phyloP scores from a whole-genome alignment of 257 asterid species.

The Solanum sejunctum region DNA sequence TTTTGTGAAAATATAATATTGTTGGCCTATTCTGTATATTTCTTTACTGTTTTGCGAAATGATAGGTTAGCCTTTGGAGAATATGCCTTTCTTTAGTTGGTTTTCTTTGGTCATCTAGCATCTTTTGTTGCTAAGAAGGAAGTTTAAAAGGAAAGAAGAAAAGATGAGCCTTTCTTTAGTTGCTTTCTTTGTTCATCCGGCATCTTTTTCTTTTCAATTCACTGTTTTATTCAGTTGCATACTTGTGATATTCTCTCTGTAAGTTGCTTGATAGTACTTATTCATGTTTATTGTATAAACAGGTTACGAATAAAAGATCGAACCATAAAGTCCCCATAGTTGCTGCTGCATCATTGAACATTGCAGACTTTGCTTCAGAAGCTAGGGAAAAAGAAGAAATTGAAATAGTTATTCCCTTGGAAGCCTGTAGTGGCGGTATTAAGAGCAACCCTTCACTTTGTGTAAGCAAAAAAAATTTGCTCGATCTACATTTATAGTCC shows the following conservation, averaged over 20 bases:
- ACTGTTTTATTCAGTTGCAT: not conserved
- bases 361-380: constrained; percentile 36
- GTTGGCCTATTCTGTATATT: not conserved
- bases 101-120: not conserved
- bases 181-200: not conserved
- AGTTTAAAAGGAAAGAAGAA: not conserved
- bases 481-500: not conserved
- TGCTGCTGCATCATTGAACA: constrained; percentile 41
- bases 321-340: constrained; percentile 22
- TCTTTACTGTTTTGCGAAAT: not conserved
- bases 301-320: constrained; percentile 8
- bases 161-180: not conserved
- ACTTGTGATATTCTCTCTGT: not conserved
- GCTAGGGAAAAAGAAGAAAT: constrained; percentile 15
- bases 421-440: not conserved
- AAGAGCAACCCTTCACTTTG: constrained; percentile 20
- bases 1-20: not conserved
- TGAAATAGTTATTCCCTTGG: constrained; percentile 33
- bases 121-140: not conserved
- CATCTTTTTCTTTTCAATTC: not conserved
- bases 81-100: constrained; percentile 5
- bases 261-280: not conserved
- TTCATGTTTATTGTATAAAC: not conserved
- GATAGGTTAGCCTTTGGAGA: not conserved
- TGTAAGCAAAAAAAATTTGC: constrained; percentile 25